A percentile compares a stretch with the other conserved stretches of the same genome.
These are phyloP conservation scores for Schoenoplectus tabernaemontani DNA, from an alignment of 202 grass and related monocot species.

Conservation along the genomic window DNA sequence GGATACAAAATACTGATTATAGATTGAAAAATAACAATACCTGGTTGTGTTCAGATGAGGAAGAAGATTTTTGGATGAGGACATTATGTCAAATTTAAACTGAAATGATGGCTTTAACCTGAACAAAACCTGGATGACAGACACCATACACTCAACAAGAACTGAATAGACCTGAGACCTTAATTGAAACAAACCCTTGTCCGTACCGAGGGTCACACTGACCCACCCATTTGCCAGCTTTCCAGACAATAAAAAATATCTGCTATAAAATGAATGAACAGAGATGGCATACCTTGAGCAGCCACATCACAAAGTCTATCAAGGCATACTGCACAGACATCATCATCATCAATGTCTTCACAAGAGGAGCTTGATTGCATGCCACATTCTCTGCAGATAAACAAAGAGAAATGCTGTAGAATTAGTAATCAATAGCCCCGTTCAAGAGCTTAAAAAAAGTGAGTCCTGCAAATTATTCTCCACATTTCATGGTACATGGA, in stretches of 20 bases:
- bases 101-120: background rate
- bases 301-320: conserved; percentile 65
- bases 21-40: background rate
- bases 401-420: background rate
- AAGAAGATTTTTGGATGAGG: background rate
- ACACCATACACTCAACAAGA: background rate
- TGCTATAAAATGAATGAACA: background rate
- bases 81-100: background rate
- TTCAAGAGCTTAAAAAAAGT: background rate
- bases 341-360: conserved; percentile 24
- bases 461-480: background rate
- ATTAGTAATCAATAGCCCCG: background rate
- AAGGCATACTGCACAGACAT: conserved; percentile 70
- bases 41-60: background rate
- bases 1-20: background rate
- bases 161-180: background rate
- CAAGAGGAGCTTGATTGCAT: conserved; percentile 13
- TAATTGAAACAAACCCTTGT: background rate
- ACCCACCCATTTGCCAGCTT: background rate
- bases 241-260: background rate
- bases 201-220: background rate
- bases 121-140: background rate
- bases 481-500: background rate
- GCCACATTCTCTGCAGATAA: conserved; percentile 37
- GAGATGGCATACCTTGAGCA: conserved; percentile 45